phyloP scores from a whole-genome alignment of 306 rosid genomes.

The Pyrus betulifolia region DNA sequence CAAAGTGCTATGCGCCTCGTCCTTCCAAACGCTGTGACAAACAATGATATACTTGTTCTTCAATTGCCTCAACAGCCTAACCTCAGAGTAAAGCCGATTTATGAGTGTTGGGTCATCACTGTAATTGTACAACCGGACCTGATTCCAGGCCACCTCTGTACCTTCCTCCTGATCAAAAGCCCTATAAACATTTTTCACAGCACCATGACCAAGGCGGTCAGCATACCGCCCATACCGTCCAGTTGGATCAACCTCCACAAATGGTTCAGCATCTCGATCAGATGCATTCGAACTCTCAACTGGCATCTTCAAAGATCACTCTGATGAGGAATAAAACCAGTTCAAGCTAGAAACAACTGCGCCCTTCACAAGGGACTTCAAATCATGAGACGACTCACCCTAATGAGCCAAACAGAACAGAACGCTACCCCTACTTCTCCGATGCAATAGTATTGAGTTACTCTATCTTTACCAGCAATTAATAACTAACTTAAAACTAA shows the following conservation, averaged over 20 bases:
- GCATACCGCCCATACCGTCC: slow-evolving; percentile 73
- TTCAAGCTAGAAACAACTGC: not conserved
- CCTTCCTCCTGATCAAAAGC: slow-evolving; percentile 93
- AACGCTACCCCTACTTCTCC: not conserved
- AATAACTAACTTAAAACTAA: not conserved
- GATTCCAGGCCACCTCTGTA: slow-evolving; percentile 92
- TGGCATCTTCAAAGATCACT: slow-evolving; percentile 52
- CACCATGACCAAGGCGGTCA: slow-evolving; percentile 74
- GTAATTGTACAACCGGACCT: slow-evolving; percentile 60
- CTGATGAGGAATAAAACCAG: not conserved
- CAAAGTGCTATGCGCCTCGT: slow-evolving; percentile 42
- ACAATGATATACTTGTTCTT: slow-evolving; percentile 68
- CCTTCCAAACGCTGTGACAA: slow-evolving; percentile 78
- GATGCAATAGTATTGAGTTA: not conserved
- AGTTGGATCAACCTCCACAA: slow-evolving; percentile 78
- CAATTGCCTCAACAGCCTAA: slow-evolving; percentile 50
- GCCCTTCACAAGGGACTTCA: not conserved
- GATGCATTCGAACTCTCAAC: slow-evolving; percentile 31
- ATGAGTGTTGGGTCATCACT: slow-evolving; percentile 57
- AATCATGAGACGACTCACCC: not conserved
- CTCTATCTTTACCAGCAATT: not conserved
- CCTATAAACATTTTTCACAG: slow-evolving; percentile 81
- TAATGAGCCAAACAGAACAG: not conserved
- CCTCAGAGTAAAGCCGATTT: slow-evolving; percentile 64
- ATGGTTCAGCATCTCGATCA: slow-evolving; percentile 52